Percentiles rank a stretch among this genome's conserved stretches.
Conservation (phyloP, 306 rosid species). For the Heteromeles arbutifolia region DNA sequence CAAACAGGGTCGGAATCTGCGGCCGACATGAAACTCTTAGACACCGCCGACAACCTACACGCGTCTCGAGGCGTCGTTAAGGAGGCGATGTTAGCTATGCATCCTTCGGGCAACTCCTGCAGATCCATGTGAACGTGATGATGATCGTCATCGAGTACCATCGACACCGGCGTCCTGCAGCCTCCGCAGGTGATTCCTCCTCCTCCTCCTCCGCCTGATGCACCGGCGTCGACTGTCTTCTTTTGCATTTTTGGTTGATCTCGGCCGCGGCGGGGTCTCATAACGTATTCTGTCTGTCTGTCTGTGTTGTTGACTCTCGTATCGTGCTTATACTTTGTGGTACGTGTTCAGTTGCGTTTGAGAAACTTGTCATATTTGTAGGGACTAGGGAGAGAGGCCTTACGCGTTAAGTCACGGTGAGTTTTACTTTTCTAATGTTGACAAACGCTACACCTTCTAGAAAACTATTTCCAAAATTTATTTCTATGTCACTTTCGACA, state of each 20-base stretch:
- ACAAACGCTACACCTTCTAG: too few relatives aligned
- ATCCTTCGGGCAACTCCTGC: constrained; percentile 48
- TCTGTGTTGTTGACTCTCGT: too few relatives aligned
- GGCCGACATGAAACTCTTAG: constrained; percentile 44
- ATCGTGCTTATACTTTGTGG: too few relatives aligned
- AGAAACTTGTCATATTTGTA: too few relatives aligned
- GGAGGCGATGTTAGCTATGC: constrained; percentile 47
- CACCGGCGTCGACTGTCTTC: neutral
- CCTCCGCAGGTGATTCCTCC: neutral
- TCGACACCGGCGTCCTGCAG: neutral
- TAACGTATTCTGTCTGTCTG: neutral
- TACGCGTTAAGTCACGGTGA: too few relatives aligned
- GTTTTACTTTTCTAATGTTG: too few relatives aligned
- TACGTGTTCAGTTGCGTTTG: too few relatives aligned
- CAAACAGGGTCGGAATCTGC: constrained; percentile 63
- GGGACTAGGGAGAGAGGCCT: too few relatives aligned
- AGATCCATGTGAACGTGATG: constrained; percentile 9
- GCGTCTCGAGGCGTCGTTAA: constrained; percentile 58
- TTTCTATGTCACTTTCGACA: too few relatives aligned
- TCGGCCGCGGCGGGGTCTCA: neutral
- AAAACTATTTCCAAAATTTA: too few relatives aligned
- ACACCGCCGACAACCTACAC: constrained; percentile 37
- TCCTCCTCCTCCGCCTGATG: neutral
- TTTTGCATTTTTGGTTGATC: neutral
- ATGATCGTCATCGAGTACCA: too few relatives aligned